A percentile compares a stretch with the other conserved stretches of the same genome.
phyloP scores from a whole-genome alignment of 371 early-diverging fungal species.

The Saksenaea vasiformis region DNA sequence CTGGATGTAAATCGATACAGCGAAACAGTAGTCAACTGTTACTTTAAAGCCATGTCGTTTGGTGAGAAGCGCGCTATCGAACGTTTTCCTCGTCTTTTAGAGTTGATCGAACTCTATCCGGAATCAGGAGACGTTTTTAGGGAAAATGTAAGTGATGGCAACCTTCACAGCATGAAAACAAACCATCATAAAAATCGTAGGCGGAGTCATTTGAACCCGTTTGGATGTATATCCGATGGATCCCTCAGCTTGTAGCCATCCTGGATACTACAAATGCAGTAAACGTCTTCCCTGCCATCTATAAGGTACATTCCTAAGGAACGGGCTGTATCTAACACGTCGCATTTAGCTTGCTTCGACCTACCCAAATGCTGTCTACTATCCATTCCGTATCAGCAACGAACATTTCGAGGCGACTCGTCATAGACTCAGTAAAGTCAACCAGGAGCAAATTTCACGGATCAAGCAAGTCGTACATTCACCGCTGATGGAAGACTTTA shows the following conservation, averaged over 20 bases:
- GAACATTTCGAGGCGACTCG: slow-evolving; percentile 60
- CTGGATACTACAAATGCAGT: slow-evolving; percentile 52
- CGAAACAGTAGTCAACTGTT: slow-evolving; percentile 47
- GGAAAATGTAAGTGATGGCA: slow-evolving; percentile 17
- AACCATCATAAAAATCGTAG: neutral
- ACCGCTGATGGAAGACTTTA: slow-evolving; percentile 56
- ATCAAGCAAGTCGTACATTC: slow-evolving; percentile 48
- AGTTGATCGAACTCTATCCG: slow-evolving; percentile 63
- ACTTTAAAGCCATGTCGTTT: slow-evolving; percentile 50
- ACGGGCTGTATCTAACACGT: neutral
- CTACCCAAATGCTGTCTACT: slow-evolving; percentile 72
- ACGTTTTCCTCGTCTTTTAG: slow-evolving; percentile 70
- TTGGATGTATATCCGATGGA: slow-evolving; percentile 80
- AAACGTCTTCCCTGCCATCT: slow-evolving; percentile 43
- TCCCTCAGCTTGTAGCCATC: slow-evolving; percentile 76
- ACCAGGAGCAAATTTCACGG: slow-evolving; percentile 31
- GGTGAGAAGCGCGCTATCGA: slow-evolving; percentile 52
- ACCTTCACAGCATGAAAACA: neutral
- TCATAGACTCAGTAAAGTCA: slow-evolving; percentile 20
- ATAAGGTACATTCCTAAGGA: slow-evolving; percentile 21
- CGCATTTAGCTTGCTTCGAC: slow-evolving; percentile 50
- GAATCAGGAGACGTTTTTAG: slow-evolving; percentile 34
- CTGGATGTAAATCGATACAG: slow-evolving; percentile 36
- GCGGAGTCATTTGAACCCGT: slow-evolving; percentile 24
- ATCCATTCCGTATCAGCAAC: slow-evolving; percentile 69